Conservation (phyloP, 768 basidiomycete species). For the Termitomyces sp. region DNA sequence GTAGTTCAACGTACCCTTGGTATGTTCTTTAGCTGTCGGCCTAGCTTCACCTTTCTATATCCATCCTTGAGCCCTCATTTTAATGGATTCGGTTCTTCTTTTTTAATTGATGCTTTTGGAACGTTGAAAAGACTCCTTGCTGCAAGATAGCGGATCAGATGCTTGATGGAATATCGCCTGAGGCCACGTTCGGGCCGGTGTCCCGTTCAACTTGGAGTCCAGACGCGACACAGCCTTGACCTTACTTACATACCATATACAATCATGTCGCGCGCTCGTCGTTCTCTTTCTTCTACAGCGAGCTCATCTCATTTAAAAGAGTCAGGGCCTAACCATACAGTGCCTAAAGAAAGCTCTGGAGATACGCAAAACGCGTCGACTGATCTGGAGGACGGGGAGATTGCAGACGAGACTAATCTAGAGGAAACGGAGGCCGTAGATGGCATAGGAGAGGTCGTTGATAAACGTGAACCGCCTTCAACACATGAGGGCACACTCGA, state of each 20-base stretch:
- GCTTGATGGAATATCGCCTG: no score
- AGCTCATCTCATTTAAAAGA: not conserved
- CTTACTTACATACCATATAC: no score
- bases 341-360: not conserved
- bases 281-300: slow-evolving; percentile 4
- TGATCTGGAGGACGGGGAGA: slow-evolving; percentile 17
- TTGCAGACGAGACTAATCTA: slow-evolving; percentile 9
- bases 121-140: no score
- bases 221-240: slow-evolving; percentile 6
- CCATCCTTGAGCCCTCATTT: no score
- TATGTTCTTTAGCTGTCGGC: not conserved
- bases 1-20: not conserved
- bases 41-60: not conserved
- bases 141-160: no score
- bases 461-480: not conserved
- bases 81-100: no score
- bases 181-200: no score
- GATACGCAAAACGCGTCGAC: not conserved
- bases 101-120: no score
- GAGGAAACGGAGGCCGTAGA: not conserved
- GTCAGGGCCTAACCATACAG: not conserved
- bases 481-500: not conserved
- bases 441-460: not conserved
- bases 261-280: slow-evolving; percentile 4
- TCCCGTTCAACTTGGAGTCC: no score